Evolutionary conservation across 192 early-diverging fungal genomes (phyloP).

Genomic region (Mycoemilia scoparia): DNA sequence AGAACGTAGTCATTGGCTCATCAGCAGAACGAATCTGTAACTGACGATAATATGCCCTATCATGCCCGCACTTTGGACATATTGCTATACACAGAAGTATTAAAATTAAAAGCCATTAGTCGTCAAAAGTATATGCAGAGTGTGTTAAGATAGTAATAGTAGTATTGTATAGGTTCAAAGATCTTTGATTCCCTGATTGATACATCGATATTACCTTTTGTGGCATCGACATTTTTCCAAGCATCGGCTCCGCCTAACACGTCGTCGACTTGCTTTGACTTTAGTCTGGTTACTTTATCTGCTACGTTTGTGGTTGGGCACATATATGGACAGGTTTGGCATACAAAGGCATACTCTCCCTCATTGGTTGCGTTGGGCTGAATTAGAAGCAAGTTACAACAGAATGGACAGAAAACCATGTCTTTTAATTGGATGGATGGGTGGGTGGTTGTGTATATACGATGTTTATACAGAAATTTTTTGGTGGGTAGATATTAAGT

Average conservation of each 20-base stretch:
- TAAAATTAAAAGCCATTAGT: not conserved
- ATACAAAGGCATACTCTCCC: constrained; percentile 45
- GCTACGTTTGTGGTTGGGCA: constrained; percentile 46
- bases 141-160: no score
- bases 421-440: no score
- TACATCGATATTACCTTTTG: constrained; percentile 24
- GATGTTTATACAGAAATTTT: no score
- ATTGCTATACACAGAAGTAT: no score
- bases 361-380: constrained; percentile 22
- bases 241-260: constrained; percentile 80
- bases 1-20: constrained; percentile 89
- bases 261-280: constrained; percentile 80
- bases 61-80: constrained; percentile 55
- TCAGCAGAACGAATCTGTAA: constrained; percentile 89
- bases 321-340: constrained; percentile 80
- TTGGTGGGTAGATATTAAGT: no score
- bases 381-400: constrained; percentile 69
- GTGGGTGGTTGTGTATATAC: no score
- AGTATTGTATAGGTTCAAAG: no score
- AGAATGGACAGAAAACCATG: constrained; percentile 86
- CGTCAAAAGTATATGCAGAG: not conserved
- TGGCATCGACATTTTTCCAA: no score
- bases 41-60: constrained; percentile 61
- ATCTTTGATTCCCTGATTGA: no score
- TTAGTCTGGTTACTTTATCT: constrained; percentile 41